phyloP scores from a whole-genome alignment of 2,329 filamentous ascomycete genomes.

The Thelonectria discophora region DNA sequence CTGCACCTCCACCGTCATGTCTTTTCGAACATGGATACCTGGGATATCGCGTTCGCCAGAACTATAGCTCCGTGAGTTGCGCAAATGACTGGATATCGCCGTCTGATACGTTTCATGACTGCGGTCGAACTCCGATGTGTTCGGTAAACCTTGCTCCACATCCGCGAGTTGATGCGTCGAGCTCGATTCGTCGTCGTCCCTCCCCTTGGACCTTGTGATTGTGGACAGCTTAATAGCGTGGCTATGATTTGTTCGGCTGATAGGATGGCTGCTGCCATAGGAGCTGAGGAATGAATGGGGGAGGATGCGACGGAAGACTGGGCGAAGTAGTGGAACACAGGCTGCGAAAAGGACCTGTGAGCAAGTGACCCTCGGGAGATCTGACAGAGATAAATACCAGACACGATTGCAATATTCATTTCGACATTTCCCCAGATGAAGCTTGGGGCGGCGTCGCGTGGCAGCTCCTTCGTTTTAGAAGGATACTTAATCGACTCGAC shows the following conservation, averaged over 20 bases:
- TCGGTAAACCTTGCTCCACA: conserved; percentile 20
- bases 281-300: conserved; percentile 37
- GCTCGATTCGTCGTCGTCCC: conserved; percentile 35
- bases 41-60: conserved; percentile 10
- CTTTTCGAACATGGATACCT: conserved; percentile 31
- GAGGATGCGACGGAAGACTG: conserved; percentile 35
- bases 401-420: conserved; percentile 37
- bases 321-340: conserved; percentile 38
- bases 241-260: conserved; percentile 29
- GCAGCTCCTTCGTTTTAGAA: conserved; percentile 32
- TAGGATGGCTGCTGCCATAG: conserved; percentile 33
- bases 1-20: conserved; percentile 22
- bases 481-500: conserved; percentile 30
- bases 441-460: conserved; percentile 29
- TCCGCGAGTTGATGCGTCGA: conserved; percentile 37
- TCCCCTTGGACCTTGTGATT: conserved; percentile 33
- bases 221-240: conserved; percentile 33
- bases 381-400: conserved; percentile 16
- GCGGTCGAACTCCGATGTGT: conserved; percentile 27
- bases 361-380: too few relatives aligned
- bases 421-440: conserved; percentile 36
- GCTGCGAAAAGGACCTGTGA: conserved; percentile 6
- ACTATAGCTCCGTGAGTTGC: conserved; percentile 11
- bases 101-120: conserved; percentile 25
- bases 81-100: conserved; percentile 23